These are phyloP conservation scores for Leishmania turanica DNA, from an alignment of 208 protist species.

Conservation along the genomic window DNA sequence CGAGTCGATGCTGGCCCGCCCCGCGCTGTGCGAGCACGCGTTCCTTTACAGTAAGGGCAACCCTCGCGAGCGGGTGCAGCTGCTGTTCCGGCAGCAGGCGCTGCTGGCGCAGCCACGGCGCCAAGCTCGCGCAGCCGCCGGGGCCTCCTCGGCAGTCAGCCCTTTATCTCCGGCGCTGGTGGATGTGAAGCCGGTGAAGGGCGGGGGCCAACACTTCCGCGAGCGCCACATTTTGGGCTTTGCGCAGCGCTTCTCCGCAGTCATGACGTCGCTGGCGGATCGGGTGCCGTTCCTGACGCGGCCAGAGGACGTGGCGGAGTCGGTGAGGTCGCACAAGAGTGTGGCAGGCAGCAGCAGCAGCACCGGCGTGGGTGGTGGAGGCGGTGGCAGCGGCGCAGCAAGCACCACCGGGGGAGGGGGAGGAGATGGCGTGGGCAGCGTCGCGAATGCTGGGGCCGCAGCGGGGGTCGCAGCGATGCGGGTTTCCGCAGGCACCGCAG, in stretches of 20 bases:
- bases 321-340: background rate
- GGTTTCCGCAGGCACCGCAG: constrained; percentile 2
- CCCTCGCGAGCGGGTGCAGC: constrained; percentile 66
- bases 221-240: constrained; percentile 74
- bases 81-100: constrained; percentile 39
- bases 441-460: background rate
- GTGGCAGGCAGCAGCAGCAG: background rate
- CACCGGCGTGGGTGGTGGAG: constrained; percentile 8
- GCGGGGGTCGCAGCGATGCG: background rate
- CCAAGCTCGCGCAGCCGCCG: background rate
- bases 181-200: constrained; percentile 48
- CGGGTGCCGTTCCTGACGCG: constrained; percentile 23
- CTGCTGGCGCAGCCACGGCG: constrained; percentile 17
- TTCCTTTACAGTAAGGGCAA: constrained; percentile 72
- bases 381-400: background rate
- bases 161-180: constrained; percentile 17
- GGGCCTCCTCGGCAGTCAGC: background rate
- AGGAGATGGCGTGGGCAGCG: background rate
- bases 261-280: constrained; percentile 54
- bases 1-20: constrained; percentile 36
- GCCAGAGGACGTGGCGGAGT: constrained; percentile 1
- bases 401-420: background rate
- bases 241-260: constrained; percentile 60
- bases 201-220: constrained; percentile 59
- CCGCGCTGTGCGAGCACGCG: constrained; percentile 67